A percentile compares a stretch with the other conserved stretches of the same genome.
Evolutionary conservation across 805 yeast genomes (phyloP).

Genomic region (Pichia heedii): DNA sequence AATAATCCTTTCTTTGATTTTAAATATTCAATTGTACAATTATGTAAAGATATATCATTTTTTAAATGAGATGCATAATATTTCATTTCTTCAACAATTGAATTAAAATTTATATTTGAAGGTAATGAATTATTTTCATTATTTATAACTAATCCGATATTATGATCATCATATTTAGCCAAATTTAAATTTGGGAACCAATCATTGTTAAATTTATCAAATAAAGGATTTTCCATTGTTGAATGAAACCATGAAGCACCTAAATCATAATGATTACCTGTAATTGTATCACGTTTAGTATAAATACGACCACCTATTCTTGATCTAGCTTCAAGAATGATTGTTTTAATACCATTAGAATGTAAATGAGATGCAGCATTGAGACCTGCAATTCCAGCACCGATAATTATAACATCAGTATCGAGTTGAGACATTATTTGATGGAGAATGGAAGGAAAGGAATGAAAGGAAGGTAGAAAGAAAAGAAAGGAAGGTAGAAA

Average conservation of each 20-base stretch:
- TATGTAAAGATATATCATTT: conserved; percentile 21
- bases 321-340: conserved; percentile 39
- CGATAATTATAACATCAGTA: conserved; percentile 34
- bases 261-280: conserved; percentile 30
- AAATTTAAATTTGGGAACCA: conserved; percentile 9
- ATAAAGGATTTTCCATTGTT: conserved; percentile 32
- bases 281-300: conserved; percentile 18
- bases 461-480: neutral
- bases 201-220: conserved; percentile 22
- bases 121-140: conserved; percentile 12
- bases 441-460: neutral
- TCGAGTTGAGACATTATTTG: neutral
- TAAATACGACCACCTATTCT: conserved; percentile 38
- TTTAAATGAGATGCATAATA: conserved; percentile 25
- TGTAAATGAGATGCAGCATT: conserved; percentile 37
- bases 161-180: conserved; percentile 27
- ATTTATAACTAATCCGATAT: conserved; percentile 6
- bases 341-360: conserved; percentile 25
- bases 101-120: conserved; percentile 23
- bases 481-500: neutral
- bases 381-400: conserved; percentile 46
- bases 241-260: conserved; percentile 54
- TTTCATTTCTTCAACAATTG: conserved; percentile 27
- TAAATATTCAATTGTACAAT: conserved; percentile 19
- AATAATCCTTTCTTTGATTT: conserved; percentile 12